Evolutionary conservation across 1,139 yeast species (phyloP).

Genomic region (Candida frijolesensis): DNA sequence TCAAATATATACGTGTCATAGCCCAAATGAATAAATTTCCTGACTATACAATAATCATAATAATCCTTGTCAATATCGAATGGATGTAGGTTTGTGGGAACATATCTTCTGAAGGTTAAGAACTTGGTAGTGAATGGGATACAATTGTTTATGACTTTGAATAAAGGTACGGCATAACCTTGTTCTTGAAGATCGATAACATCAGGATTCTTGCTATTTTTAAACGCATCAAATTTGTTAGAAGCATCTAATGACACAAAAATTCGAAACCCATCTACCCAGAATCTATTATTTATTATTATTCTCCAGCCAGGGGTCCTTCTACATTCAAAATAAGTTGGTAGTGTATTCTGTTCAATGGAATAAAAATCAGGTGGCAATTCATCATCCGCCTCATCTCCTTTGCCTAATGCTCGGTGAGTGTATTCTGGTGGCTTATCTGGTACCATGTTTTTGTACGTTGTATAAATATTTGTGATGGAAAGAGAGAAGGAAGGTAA

Average conservation of each 20-base stretch:
- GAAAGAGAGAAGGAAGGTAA: neutral
- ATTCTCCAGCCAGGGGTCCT: constrained; percentile 13
- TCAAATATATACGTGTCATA: constrained; percentile 14
- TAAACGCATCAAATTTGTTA: constrained; percentile 13
- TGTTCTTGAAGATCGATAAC: constrained; percentile 10
- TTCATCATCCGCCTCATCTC: neutral
- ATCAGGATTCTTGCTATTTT: constrained; percentile 9
- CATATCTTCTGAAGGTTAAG: constrained; percentile 14
- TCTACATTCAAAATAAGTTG: constrained; percentile 10
- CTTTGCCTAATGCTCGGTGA: no score
- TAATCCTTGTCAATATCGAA: constrained; percentile 15
- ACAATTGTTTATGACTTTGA: constrained; percentile 12
- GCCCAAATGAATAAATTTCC: constrained; percentile 10
- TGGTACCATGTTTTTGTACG: neutral
- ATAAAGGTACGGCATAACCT: constrained; percentile 16
- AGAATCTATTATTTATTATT: constrained; percentile 12
- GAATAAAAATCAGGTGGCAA: constrained; percentile 4
- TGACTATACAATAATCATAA: constrained; percentile 14
- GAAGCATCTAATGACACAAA: constrained; percentile 15
- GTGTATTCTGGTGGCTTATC: neutral
- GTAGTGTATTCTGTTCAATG: constrained; percentile 5
- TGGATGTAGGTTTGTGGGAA: constrained; percentile 11
- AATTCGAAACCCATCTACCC: constrained; percentile 14
- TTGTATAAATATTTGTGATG: neutral
- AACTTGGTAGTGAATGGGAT: constrained; percentile 11